Percentiles rank a stretch among this genome's conserved stretches.
Conservation (phyloP, 805 yeast genomes). For the Kockiozyma suomiensis region DNA sequence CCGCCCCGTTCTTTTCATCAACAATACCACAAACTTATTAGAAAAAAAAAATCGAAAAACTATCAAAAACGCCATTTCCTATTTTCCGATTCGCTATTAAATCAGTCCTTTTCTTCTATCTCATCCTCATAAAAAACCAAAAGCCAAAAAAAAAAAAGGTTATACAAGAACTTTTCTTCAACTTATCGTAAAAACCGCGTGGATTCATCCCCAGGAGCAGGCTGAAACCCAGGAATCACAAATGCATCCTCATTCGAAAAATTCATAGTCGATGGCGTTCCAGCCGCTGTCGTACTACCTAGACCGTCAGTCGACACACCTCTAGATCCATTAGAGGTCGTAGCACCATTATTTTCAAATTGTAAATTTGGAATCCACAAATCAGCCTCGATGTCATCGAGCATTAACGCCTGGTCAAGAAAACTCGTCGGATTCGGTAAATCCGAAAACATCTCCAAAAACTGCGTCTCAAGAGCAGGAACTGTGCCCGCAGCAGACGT, state of each 20-base stretch:
- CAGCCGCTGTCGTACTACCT: background rate
- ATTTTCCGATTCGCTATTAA: background rate
- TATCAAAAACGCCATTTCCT: background rate
- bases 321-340: no score
- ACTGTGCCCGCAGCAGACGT: background rate
- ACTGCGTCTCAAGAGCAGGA: conserved; percentile 37
- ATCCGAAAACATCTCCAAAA: conserved; percentile 42
- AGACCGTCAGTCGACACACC: no score
- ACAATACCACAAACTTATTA: no score
- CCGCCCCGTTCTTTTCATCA: no score
- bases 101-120: no score
- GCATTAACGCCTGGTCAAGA: conserved; percentile 39
- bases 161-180: background rate
- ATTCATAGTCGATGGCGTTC: background rate
- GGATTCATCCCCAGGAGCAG: conserved; percentile 12
- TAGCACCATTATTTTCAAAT: conserved; percentile 18
- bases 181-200: background rate
- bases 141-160: no score
- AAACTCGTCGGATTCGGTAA: conserved; percentile 43
- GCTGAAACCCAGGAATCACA: conserved; percentile 14
- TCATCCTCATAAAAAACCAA: no score
- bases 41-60: background rate
- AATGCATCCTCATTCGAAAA: conserved; percentile 1
- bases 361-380: conserved; percentile 21
- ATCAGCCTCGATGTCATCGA: conserved; percentile 36